phyloP scores from a whole-genome alignment of 495 filamentous ascomycete genomes.

The Sordaria brevicollis region DNA sequence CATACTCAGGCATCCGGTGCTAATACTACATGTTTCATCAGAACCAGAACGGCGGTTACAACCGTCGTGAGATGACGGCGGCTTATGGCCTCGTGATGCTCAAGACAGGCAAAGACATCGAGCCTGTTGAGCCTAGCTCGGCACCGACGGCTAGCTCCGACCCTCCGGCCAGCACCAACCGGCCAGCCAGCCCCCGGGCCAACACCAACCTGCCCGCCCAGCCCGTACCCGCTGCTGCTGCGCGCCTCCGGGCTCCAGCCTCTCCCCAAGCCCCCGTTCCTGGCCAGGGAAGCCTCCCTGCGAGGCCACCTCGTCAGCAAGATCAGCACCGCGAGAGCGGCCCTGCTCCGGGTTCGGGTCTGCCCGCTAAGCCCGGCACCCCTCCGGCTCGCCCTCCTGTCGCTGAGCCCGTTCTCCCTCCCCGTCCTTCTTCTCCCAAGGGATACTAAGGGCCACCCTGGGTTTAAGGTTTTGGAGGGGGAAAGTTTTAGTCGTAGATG shows the following conservation, averaged over 20 bases:
- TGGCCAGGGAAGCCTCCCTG: not conserved
- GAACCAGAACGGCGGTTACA: not conserved
- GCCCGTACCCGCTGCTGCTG: not conserved
- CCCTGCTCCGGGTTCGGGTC: not conserved
- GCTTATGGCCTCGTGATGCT: not conserved
- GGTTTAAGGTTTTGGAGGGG: too few species aligned
- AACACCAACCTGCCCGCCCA: not conserved
- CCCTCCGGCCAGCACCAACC: too few species aligned
- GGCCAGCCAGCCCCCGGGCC: not conserved
- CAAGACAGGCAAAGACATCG: not conserved
- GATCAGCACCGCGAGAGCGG: not conserved
- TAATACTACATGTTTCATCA: not conserved
- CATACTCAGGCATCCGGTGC: not conserved
- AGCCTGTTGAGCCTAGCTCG: too few species aligned
- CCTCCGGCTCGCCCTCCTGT: too few species aligned
- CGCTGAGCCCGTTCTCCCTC: not conserved
- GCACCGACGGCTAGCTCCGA: too few species aligned
- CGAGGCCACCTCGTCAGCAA: not conserved
- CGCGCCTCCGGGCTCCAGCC: too few species aligned
- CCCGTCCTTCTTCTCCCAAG: too few species aligned
- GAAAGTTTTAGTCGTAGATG: too few species aligned
- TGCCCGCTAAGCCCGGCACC: not conserved
- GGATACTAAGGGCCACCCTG: too few species aligned
- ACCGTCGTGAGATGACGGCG: not conserved
- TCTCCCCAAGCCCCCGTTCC: not conserved